phyloP scores from a whole-genome alignment of 2,329 filamentous ascomycete genomes.

The Fusarium piperis region DNA sequence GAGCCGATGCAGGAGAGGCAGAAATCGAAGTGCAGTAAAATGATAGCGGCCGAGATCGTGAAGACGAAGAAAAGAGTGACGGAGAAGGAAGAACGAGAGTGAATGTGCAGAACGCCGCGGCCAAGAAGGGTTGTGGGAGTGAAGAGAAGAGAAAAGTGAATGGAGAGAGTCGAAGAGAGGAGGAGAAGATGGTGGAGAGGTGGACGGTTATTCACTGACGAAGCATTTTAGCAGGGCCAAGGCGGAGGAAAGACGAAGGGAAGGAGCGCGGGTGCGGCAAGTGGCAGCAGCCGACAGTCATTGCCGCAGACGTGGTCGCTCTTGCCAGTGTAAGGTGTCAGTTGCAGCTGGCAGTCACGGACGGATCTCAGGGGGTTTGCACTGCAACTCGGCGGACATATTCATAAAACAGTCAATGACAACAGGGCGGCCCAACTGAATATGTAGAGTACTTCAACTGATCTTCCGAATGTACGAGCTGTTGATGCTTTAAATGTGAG shows the following conservation, averaged over 20 bases:
- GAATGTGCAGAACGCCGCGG: conserved; percentile 31
- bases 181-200: conserved; percentile 21
- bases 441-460: not conserved
- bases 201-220: conserved; percentile 43
- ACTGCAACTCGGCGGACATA: not conserved
- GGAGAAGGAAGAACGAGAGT: conserved; percentile 45
- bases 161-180: conserved; percentile 13
- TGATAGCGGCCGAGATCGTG: conserved; percentile 41
- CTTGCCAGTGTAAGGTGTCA: not conserved
- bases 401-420: not conserved
- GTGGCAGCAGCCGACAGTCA: conserved; percentile 29
- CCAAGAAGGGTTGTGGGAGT: conserved; percentile 31
- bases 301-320: conserved; percentile 19
- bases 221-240: conserved; percentile 34
- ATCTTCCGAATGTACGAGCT: not conserved
- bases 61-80: conserved; percentile 41
- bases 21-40: conserved; percentile 13
- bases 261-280: conserved; percentile 32
- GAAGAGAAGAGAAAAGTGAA: conserved; percentile 20
- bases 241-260: conserved; percentile 27
- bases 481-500: not conserved
- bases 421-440: not conserved
- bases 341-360: conserved; percentile 17
- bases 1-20: conserved; percentile 10
- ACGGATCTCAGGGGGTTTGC: not conserved